phyloP scores from a whole-genome alignment of 1,284 basidiomycete species.

The Boletus albobrunnescens region DNA sequence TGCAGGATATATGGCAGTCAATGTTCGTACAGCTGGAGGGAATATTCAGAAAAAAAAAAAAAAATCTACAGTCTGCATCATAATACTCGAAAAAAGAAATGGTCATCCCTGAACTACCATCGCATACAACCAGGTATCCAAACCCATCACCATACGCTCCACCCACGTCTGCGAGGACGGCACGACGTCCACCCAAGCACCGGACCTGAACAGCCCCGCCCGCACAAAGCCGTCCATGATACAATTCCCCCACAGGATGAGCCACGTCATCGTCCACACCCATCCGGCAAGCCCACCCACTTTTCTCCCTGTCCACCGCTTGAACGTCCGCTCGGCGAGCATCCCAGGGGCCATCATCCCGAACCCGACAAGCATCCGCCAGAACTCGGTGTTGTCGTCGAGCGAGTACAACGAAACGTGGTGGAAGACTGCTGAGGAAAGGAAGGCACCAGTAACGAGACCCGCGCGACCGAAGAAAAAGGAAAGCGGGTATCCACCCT shows the following conservation, averaged over 20 bases:
- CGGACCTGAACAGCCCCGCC: not conserved
- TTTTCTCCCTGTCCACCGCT: slow-evolving; percentile 31
- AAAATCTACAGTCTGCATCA: too few species aligned
- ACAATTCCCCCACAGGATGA: slow-evolving; percentile 43
- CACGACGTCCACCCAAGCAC: not conserved
- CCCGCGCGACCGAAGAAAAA: slow-evolving; percentile 41
- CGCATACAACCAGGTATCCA: slow-evolving; percentile 6
- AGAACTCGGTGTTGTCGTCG: slow-evolving; percentile 40
- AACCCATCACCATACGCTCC: not conserved
- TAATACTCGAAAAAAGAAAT: too few species aligned
- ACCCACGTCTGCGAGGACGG: not conserved
- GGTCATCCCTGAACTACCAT: too few species aligned
- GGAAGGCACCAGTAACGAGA: slow-evolving; percentile 49
- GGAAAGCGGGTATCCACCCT: slow-evolving; percentile 35
- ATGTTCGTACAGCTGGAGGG: too few species aligned
- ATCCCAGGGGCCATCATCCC: slow-evolving; percentile 49
- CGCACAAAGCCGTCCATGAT: slow-evolving; percentile 47
- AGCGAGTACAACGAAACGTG: slow-evolving; percentile 15
- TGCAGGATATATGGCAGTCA: too few species aligned
- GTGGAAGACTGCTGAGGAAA: slow-evolving; percentile 16
- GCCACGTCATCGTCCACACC: slow-evolving; percentile 49
- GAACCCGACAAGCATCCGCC: slow-evolving; percentile 47
- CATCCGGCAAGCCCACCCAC: slow-evolving; percentile 45
- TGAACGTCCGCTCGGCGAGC: slow-evolving; percentile 38
- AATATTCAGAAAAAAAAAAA: too few species aligned